phyloP scores from a whole-genome alignment of 441 rosid species.

The Adansonia rubrostipa region DNA sequence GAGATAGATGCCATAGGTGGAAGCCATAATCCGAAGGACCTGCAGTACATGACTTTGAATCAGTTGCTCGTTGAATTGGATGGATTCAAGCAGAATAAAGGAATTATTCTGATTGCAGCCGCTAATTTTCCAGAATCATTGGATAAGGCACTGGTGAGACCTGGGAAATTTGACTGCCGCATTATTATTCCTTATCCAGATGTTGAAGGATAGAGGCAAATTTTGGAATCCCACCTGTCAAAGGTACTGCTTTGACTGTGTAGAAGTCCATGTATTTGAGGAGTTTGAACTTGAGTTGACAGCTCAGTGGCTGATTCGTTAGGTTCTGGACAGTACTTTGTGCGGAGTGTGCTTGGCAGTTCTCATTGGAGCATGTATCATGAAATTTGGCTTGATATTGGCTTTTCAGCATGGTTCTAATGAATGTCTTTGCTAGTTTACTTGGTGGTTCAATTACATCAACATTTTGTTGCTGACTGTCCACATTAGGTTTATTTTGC shows the following conservation, averaged over 20 bases:
- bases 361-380: neutral
- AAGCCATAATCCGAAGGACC: constrained; percentile 87
- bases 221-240: constrained; percentile 90
- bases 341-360: neutral
- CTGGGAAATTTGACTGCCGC: constrained; percentile 96
- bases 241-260: constrained; percentile 54
- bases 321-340: constrained; percentile 3
- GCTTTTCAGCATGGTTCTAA: neutral
- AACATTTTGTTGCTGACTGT: neutral
- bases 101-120: constrained; percentile 91
- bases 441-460: neutral
- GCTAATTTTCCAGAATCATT: constrained; percentile 94
- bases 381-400: constrained; percentile 9
- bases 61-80: constrained; percentile 93
- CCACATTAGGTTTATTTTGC: neutral
- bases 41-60: constrained; percentile 92
- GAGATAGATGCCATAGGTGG: constrained; percentile 98
- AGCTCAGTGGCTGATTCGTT: neutral
- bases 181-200: constrained; percentile 95
- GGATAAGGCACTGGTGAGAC: constrained; percentile 94
- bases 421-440: neutral
- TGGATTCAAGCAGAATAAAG: constrained; percentile 96
- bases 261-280: neutral
- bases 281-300: constrained; percentile 17
- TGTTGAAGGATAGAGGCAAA: constrained; percentile 91